Conservation (phyloP, 2,329 filamentous ascomycete species). For the Cordyceps militaris region DNA sequence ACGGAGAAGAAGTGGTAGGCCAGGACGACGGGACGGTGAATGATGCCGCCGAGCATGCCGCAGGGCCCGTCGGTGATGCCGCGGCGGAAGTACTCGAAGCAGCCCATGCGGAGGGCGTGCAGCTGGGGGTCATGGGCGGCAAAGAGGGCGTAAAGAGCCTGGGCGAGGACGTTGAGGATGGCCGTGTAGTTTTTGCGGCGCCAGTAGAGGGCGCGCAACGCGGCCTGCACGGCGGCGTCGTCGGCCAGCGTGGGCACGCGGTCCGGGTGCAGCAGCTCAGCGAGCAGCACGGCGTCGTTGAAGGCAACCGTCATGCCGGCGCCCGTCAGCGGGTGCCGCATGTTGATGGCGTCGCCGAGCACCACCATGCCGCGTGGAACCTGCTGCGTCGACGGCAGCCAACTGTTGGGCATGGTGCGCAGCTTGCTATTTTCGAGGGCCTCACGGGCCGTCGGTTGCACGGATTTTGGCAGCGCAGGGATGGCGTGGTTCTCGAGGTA, state of each 20-base stretch:
- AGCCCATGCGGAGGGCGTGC: slow-evolving; percentile 75
- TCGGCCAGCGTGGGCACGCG: slow-evolving; percentile 64
- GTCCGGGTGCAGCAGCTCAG: slow-evolving; percentile 64
- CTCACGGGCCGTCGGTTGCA: slow-evolving; percentile 65
- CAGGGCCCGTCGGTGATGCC: slow-evolving; percentile 71
- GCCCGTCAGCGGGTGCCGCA: slow-evolving; percentile 96
- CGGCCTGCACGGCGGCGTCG: slow-evolving; percentile 54
- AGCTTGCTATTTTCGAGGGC: slow-evolving; percentile 75
- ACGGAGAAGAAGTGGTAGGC: slow-evolving; percentile 94
- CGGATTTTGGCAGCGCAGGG: slow-evolving; percentile 63
- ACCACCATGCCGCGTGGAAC: slow-evolving; percentile 59
- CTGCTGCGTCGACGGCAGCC: slow-evolving; percentile 68
- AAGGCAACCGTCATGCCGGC: slow-evolving; percentile 98
- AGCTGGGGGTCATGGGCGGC: slow-evolving; percentile 75
- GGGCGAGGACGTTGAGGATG: slow-evolving; percentile 96
- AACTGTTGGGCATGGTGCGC: slow-evolving; percentile 88
- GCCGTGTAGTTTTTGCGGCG: slow-evolving; percentile 70
- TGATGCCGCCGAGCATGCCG: slow-evolving; percentile 73
- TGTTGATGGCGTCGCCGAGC: slow-evolving; percentile 93
- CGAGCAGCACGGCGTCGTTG: slow-evolving; percentile 78
- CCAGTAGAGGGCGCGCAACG: slow-evolving; percentile 79
- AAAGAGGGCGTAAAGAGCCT: slow-evolving; percentile 87
- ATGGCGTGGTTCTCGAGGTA: slow-evolving; percentile 77
- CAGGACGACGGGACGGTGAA: slow-evolving; percentile 68
- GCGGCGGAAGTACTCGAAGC: slow-evolving; percentile 85